Base-by-base conservation (phyloP, 768 basidiomycete species). In the Leccinum variicolor region DNA sequence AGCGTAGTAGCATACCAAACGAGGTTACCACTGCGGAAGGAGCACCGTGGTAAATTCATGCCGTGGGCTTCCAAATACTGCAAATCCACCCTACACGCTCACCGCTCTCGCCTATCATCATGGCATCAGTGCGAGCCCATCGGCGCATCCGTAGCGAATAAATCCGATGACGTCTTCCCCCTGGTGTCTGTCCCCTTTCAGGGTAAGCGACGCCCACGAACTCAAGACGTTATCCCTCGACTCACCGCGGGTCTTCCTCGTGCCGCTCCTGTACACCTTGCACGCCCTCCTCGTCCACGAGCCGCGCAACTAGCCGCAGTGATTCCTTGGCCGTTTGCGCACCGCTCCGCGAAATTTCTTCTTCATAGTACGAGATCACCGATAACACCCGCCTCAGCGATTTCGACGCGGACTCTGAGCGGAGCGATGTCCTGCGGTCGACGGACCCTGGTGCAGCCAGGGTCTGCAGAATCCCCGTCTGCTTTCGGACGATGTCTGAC, bases 201-300 rank as follows among this genome's bases (percentile, higher is more conserved):
- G 63, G 60, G 69, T n/a, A n/a, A 25, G 25, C 36, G 46, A 36
- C n/a, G 33, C 52, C 26, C 48, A 55, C 39, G 62, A 66, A 54
- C 17, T 28, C 1, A 13, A 21, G 45, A 19, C n/a, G 6, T 31
- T 23, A 6, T 36, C 39, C 41, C 8, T 47, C 59, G 25, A 78
- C 85, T 73, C 71, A 86, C 81, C 74, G 72, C 54, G 79, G 79
- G 50, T 79, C 74, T 47, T 77, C 78, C 10, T 64, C 64, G 8
- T 69, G 62, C 51, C 65, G 46, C 23, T 72, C 69, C 6, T 61
- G 76, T 64, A 69, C 67, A 10, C 71, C 75, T 45, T 81, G 77
- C 52, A 88, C 64, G 1, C 87, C 88, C 61, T 87, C 79, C 54
- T 74, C 74, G 57, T 89, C 87, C 23, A 89, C 81, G 39, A 86